Base-by-base conservation (phyloP, 208 protist species). In the Trypanosoma theileri region DNA sequence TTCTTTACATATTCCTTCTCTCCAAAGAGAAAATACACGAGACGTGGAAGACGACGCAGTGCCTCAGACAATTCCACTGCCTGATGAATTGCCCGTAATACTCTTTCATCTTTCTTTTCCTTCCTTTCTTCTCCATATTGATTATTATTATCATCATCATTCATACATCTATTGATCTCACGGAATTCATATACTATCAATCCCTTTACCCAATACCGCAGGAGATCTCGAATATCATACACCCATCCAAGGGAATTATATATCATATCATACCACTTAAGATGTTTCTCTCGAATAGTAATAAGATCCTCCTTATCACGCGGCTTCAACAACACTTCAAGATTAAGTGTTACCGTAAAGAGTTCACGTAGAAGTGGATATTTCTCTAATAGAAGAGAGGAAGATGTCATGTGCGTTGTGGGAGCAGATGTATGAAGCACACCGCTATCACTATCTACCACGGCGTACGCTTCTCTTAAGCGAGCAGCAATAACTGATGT, bases 151-250 rank as follows among this genome's bases (percentile, higher is more conserved):
- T 11, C 16, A 48, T n/a, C 11, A 48, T 56, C 13, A 31, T 22
- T 24, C 10, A 60, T 22, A 31, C 8, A 59, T 19, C 54, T 46
- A 16, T 26, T 19, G 7, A 71, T 63, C n/a, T 59, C 57, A 45
- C 45, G 35, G 24, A 71, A 51, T 42, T 61, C 55, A 45, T 71
- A 71, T 12, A 41, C 42, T 12, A 71, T 45, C 6, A 71, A 26
- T 35, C 66, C 66, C 19, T 40, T 42, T n/a, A 63, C 56, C 66
- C 66, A 71, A 46, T 71, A 71, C 7, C 53, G 28, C 45, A 71
- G n/a, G 19, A 71, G 28, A 6, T 7, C 45, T 21, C 26, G n/a
- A 31, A 63, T 42, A 24, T 71, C 55, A 42, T 71, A 56, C 66
- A 28, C 45, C 4, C 45, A 9, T 45, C 46, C 26, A 22, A 71